Conservation (phyloP, 495 filamentous ascomycete genomes). For the Lepidopterella palustris region DNA sequence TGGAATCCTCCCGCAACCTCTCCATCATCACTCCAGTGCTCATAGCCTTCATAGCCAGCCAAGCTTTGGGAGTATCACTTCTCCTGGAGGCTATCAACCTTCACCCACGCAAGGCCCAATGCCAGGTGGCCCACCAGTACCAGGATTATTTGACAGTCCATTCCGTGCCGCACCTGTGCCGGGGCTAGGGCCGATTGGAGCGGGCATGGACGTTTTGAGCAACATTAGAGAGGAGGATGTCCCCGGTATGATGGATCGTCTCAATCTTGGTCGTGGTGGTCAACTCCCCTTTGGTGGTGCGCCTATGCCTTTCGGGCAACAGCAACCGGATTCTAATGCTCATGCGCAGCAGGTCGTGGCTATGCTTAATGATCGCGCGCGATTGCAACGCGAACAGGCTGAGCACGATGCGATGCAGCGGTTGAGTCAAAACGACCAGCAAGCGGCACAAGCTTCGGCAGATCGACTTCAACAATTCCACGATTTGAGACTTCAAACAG, state of each 20-base stretch:
- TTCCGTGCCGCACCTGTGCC: conserved; percentile 43
- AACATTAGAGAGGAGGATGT: conserved; percentile 54
- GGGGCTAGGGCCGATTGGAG: conserved; percentile 47
- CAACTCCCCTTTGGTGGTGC: conserved; percentile 48
- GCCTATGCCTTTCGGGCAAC: conserved; percentile 45
- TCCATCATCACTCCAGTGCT: conserved; percentile 89
- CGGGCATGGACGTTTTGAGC: conserved; percentile 45
- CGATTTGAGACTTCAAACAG: conserved; percentile 50
- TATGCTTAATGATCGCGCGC: conserved; percentile 56
- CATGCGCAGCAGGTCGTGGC: conserved; percentile 54
- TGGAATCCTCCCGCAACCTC: conserved; percentile 45
- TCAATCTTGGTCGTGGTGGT: conserved; percentile 50
- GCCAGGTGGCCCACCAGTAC: conserved; percentile 48
- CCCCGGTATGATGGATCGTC: conserved; percentile 52
- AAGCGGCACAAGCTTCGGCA: conserved; percentile 42
- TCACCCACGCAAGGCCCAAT: conserved; percentile 68
- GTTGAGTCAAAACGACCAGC: conserved; percentile 41
- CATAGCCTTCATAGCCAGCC: conserved; percentile 95
- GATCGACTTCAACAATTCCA: conserved; percentile 62
- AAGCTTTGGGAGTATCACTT: conserved; percentile 85
- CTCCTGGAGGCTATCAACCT: conserved; percentile 67
- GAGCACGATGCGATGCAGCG: conserved; percentile 48
- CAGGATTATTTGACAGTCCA: conserved; percentile 68
- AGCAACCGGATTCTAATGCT: conserved; percentile 44
- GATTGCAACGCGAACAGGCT: conserved; percentile 58